Conservation (phyloP, 1,284 basidiomycete species). For the Leccinum pachyderme region DNA sequence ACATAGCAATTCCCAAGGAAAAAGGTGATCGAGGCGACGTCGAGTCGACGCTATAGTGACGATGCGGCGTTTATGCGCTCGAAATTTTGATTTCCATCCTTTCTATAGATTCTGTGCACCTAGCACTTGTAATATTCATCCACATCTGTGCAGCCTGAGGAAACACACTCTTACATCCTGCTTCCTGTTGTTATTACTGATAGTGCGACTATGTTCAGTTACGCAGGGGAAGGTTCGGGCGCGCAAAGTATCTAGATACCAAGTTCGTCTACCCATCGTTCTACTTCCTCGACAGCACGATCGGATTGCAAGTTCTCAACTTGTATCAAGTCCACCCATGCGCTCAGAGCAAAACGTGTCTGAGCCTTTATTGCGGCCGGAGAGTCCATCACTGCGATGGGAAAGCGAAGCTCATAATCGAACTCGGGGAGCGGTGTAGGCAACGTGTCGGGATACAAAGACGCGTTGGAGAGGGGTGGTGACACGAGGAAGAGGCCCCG, state of each 20-base stretch:
- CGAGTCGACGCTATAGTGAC: conserved; percentile 6
- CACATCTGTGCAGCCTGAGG: background rate
- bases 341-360: conserved; percentile 39
- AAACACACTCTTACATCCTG: background rate
- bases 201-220: background rate
- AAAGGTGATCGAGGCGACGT: conserved; percentile 30
- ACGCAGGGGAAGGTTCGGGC: background rate
- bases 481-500: conserved; percentile 58
- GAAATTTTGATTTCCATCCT: background rate
- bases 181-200: background rate
- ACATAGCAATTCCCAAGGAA: conserved; percentile 41
- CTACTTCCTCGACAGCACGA: conserved; percentile 34
- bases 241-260: conserved; percentile 35
- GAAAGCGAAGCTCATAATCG: conserved; percentile 63
- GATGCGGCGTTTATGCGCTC: background rate
- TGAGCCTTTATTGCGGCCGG: conserved; percentile 31
- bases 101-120: conserved; percentile 8
- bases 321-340: conserved; percentile 37
- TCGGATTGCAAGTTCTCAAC: conserved; percentile 35
- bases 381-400: conserved; percentile 51
- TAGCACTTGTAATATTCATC: background rate
- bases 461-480: conserved; percentile 48
- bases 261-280: conserved; percentile 46
- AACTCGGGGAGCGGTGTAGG: conserved; percentile 49
- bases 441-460: conserved; percentile 33